phyloP scores from a whole-genome alignment of 2,329 filamentous ascomycete species.

The Alternaria triticimaculans region DNA sequence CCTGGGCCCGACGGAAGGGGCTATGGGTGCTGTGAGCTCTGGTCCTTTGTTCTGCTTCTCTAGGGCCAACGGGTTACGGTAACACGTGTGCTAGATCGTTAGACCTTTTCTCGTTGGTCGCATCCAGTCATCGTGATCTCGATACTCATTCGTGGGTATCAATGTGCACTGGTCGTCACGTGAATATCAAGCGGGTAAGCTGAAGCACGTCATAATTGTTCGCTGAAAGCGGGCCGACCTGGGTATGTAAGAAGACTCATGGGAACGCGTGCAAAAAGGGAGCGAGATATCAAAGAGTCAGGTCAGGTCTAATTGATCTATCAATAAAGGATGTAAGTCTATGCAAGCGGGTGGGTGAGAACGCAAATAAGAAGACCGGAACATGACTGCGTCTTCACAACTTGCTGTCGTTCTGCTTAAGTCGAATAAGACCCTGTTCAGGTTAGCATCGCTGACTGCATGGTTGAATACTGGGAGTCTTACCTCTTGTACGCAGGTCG shows the following conservation, averaged over 20 bases:
- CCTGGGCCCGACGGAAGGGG: neutral
- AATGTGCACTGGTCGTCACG: rapidly evolving
- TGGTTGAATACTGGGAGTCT: constrained; percentile 3
- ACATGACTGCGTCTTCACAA: constrained; percentile 1
- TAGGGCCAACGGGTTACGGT: neutral
- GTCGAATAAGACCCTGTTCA: constrained; percentile 18
- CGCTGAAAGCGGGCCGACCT: neutral
- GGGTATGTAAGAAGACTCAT: neutral
- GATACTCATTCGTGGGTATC: neutral
- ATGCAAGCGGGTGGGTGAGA: neutral
- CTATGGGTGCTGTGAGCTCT: neutral
- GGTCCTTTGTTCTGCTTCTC: neutral
- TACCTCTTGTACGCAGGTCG: constrained; percentile 81
- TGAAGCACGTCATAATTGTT: neutral
- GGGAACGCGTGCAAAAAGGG: neutral
- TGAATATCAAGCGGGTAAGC: neutral
- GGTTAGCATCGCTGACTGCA: constrained; percentile 5
- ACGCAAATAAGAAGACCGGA: neutral
- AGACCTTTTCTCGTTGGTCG: neutral
- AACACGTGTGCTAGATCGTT: neutral
- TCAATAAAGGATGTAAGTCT: neutral
- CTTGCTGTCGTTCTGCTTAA: constrained; percentile 22
- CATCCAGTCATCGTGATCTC: neutral
- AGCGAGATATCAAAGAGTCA: neutral
- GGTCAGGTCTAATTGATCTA: neutral